These are phyloP conservation scores for Teratosphaeriaceae sp. DNA, from an alignment of 2,329 filamentous ascomycete species.

Conservation along the genomic window DNA sequence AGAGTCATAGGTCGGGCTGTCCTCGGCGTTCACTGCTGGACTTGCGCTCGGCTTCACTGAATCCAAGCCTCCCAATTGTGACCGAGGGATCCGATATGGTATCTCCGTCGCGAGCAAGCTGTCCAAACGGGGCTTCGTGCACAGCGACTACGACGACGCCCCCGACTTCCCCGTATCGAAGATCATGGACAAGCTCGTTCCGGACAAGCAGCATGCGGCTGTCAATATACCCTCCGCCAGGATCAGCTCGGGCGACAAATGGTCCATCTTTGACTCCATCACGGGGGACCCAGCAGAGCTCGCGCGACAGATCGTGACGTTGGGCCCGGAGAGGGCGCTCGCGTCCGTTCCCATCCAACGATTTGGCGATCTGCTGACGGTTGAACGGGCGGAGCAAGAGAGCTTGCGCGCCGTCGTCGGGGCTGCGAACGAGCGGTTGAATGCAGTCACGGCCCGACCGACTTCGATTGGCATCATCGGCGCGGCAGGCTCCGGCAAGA, in stretches of 20 bases:
- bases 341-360: conserved; percentile 21
- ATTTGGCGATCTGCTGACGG: conserved; percentile 24
- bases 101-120: conserved; percentile 23
- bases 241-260: conserved; percentile 29
- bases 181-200: conserved; percentile 18
- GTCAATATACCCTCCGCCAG: conserved; percentile 26
- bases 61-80: conserved; percentile 22
- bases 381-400: conserved; percentile 27
- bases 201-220: conserved; percentile 19
- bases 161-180: conserved; percentile 25
- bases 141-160: conserved; percentile 15
- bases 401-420: conserved; percentile 25
- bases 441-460: conserved; percentile 16
- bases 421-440: conserved; percentile 23
- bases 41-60: conserved; percentile 27
- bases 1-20: conserved; percentile 19
- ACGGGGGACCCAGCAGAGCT: conserved; percentile 29
- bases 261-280: conserved; percentile 27
- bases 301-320: conserved; percentile 26
- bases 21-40: conserved; percentile 28
- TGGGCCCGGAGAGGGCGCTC: conserved; percentile 25
- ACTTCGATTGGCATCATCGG: conserved; percentile 28
- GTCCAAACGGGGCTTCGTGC: conserved; percentile 20
- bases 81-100: conserved; percentile 24
- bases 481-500: conserved; percentile 27